Base-by-base conservation (phyloP, 352 stramenopile genomes). In the Phytophthora cajani region DNA sequence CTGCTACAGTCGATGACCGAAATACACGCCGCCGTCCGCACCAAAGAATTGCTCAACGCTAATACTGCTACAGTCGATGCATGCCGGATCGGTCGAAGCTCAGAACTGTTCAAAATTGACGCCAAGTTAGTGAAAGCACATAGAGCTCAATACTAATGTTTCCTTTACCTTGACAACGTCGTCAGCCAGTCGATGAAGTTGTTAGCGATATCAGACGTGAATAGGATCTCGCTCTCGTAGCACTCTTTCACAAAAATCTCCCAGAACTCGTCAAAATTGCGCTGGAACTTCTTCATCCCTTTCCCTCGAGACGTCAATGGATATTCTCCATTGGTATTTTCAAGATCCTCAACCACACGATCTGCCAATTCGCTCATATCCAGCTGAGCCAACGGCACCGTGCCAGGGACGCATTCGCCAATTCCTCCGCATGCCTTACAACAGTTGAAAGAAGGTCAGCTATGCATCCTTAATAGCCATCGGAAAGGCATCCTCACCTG, bases 171-270 rank as follows among this genome's bases (percentile, higher is more conserved):
- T 16, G 89, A 95, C 3, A 97, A 78, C 9, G 84, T 85, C 7
- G 85, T 94, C 42, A 95, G 58, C 89, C 89, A 97, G 57, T 96
- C 87, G 1, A 96, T 75, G 55, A 92, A 84, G 25, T 87, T 82
- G 7, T 77, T 79, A 1, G 83, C 72, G 12, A 97, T 52, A 5
- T 89, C 70, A 3, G 83, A 88, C 3, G 79, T 88, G 62, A 96
- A 93, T 44, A 97, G 67, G 5, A 94, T 73, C 19, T 97, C 89
- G 51, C 87, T 94, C 50, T 97, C 88, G 42, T 84, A 84, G 51
- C 84, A 92, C 52, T 97, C 87, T 17, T 79, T 81, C 57, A 96
- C 79, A 55, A 95, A 91, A 27, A 68, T 74, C 21, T 89, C 68
- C 89, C 88, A 97, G 58, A 97, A 95, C 49, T 86, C 76, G 8